A percentile compares a stretch with the other conserved stretches of the same genome.
Conservation (phyloP, 176 grass and related monocot species). For the Lolium perenne region DNA sequence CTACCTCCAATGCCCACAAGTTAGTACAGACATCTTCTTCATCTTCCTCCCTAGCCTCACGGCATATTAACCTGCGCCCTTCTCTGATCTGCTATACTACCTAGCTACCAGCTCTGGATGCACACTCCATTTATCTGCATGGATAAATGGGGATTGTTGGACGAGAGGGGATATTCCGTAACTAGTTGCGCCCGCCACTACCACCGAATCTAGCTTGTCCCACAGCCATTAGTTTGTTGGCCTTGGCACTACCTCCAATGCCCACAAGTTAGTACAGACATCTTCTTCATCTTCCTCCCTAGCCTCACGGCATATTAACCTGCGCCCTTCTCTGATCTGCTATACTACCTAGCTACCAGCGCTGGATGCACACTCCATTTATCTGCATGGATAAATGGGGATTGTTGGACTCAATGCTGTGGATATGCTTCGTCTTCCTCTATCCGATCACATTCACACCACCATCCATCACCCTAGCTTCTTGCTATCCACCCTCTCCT, state of each 20-base stretch:
- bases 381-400: slow-evolving; percentile 16
- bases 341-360: background rate
- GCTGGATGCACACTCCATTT: background rate
- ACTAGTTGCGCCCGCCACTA: too few species aligned
- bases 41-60: background rate
- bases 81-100: background rate
- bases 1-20: background rate
- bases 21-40: background rate
- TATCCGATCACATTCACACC: background rate
- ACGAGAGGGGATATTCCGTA: too few species aligned
- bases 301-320: too few species aligned
- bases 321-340: background rate
- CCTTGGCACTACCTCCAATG: background rate
- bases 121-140: background rate
- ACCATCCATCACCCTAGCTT: too few species aligned
- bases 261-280: background rate
- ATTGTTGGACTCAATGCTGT: slow-evolving; percentile 17
- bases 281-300: background rate
- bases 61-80: background rate
- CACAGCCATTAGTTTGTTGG: background rate
- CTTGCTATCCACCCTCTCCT: too few species aligned
- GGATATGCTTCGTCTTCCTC: slow-evolving; percentile 21
- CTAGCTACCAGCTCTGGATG: background rate
- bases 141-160: slow-evolving; percentile 8
- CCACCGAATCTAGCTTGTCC: background rate